Conservation (phyloP, 1,284 basidiomycete genomes). For the Cystobasidium slooffiae region DNA sequence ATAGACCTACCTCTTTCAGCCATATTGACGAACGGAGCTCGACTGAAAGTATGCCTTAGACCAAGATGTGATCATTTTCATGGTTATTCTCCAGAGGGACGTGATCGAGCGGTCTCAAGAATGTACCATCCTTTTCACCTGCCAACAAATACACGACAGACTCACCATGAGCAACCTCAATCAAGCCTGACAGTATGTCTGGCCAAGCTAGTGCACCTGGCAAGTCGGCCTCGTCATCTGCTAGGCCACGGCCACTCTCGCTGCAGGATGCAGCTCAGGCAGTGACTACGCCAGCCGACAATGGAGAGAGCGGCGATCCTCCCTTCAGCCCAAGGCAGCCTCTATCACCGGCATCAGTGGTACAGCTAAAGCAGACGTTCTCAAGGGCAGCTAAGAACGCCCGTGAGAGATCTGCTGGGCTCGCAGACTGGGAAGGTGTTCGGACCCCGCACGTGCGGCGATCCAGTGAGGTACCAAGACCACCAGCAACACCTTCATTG, state of each 20-base stretch:
- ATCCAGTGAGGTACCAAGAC: background rate
- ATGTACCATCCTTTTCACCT: background rate
- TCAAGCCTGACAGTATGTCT: constrained; percentile 10
- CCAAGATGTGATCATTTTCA: background rate
- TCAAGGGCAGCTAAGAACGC: constrained; percentile 11
- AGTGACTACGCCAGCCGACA: background rate
- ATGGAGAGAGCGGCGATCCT: background rate
- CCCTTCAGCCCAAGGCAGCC: constrained; percentile 21
- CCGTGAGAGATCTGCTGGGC: constrained; percentile 11
- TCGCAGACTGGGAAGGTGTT: constrained; percentile 34
- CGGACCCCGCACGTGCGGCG: constrained; percentile 14
- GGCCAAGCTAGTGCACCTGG: background rate
- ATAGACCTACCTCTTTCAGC: constrained; percentile 25
- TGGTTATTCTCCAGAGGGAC: background rate
- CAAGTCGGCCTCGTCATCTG: background rate
- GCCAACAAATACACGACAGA: background rate
- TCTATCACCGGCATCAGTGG: constrained; percentile 28
- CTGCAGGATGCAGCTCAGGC: background rate
- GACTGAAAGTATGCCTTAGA: background rate
- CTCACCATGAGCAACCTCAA: background rate
- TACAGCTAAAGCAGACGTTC: constrained; percentile 29
- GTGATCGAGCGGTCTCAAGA: background rate
- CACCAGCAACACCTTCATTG: background rate
- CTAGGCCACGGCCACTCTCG: background rate
- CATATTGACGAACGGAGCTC: background rate